Base-by-base conservation (phyloP, 139 green algal species). In the Coelastrella sp. region DNA sequence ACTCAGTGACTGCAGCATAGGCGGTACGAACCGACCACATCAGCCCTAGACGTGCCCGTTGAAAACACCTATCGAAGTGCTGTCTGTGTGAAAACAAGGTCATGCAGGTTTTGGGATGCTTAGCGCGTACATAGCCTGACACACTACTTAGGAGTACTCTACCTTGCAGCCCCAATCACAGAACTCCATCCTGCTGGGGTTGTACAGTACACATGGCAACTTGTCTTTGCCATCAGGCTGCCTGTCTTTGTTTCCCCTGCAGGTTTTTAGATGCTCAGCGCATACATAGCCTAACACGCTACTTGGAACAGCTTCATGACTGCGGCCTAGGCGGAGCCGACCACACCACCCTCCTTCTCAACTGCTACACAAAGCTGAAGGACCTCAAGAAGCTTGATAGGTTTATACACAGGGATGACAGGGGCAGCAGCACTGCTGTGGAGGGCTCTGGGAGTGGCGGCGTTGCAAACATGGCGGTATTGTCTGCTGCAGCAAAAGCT, bases 271-370 rank as follows among this genome's bases (percentile, higher is more conserved):
- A 99, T 85, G 96, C 95, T 16, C 97, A 99, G 93, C 92, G 97
- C 83, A 97, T 99, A 65, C 92, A 96, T 92, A 95, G 96, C 85
- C 95, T 99, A 5, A 97, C 97, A 0, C 83, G 82, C 20, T 99
- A 99, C 94, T 92, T 99, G 73, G 98, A 99, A 92, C 54, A 90
- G 59, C 94, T 99, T 86, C 98, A 99, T 89, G 56, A 57, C 56
- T 92, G 96, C 93, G 94, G 95, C 4, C 81, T 95, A 57, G 97
- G 96, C 14, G 93, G 90, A 0, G 91, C 93, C 32, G 98, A 99
- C 91, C 98, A 99, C 96, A 99, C 98, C 65, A 99, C 98, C 0
- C 96, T 99, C 88, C 97, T 99, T 85, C 95, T 99, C 79, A 99
- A 99, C 93, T 99, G 96, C 94, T 99, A 98, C 94, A 97, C 96